A percentile compares a stretch with the other conserved stretches of the same genome.
These are phyloP conservation scores for Russula ochroleuca DNA, from an alignment of 768 basidiomycete genomes.

Conservation along the genomic window DNA sequence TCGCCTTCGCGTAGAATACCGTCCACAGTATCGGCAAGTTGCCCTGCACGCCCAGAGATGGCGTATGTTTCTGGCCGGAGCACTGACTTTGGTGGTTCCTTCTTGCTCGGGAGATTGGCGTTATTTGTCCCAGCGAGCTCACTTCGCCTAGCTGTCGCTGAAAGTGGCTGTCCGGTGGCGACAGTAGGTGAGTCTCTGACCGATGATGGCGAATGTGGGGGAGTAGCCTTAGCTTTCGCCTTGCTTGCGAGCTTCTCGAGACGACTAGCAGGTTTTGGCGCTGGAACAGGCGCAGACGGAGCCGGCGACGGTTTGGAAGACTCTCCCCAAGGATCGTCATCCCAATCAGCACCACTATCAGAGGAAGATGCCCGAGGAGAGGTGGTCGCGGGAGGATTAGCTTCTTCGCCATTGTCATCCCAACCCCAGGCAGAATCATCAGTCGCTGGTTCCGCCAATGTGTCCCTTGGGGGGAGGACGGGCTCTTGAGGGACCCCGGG, in stretches of 20 bases:
- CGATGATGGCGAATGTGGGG: slow-evolving; percentile 27
- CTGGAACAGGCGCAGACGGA: slow-evolving; percentile 33
- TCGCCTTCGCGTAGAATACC: slow-evolving; percentile 32
- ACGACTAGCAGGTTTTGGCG: slow-evolving; percentile 52
- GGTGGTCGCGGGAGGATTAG: slow-evolving; percentile 17
- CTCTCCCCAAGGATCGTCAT: slow-evolving; percentile 66
- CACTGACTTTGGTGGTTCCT: slow-evolving; percentile 3
- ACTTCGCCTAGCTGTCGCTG: slow-evolving; percentile 29
- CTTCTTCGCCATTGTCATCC: slow-evolving; percentile 51
- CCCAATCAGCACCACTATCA: slow-evolving; percentile 50
- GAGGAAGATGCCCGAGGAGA: slow-evolving; percentile 13
- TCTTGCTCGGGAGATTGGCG: slow-evolving; percentile 10
- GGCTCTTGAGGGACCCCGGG: slow-evolving; percentile 13
- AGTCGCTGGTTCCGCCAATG: slow-evolving; percentile 28
- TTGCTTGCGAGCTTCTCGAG: slow-evolving; percentile 56
- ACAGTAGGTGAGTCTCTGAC: slow-evolving; percentile 28
- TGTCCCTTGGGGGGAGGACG: slow-evolving; percentile 4
- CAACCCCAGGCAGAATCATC: slow-evolving; percentile 69
- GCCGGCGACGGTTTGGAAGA: slow-evolving; percentile 32
- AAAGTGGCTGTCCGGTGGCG: slow-evolving; percentile 26
- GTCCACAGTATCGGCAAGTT: slow-evolving; percentile 25
- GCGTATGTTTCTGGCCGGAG: slow-evolving; percentile 17
- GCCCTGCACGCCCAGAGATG: slow-evolving; percentile 16
- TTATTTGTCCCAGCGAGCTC: slow-evolving; percentile 1
- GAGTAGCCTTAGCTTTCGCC: slow-evolving; percentile 44